Evolutionary conservation across 352 stramenopile genomes (phyloP).

Genomic region (Globisporangium uncinulatum): DNA sequence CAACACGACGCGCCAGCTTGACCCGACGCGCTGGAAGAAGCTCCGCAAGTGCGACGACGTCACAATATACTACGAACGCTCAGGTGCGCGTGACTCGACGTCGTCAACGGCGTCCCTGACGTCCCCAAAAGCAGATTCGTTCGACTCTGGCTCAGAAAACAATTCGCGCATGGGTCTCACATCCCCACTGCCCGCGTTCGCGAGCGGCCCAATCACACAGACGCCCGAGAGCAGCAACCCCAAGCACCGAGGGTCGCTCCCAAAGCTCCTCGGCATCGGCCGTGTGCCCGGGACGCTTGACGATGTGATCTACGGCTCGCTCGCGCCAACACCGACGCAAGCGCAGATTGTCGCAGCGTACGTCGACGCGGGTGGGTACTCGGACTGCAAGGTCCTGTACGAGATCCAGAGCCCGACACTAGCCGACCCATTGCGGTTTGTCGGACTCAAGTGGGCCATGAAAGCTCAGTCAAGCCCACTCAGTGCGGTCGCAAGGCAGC

Average conservation of each 20-base stretch:
- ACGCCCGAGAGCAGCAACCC: not conserved
- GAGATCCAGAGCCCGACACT: constrained; percentile 10
- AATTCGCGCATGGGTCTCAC: not conserved
- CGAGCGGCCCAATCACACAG: not conserved
- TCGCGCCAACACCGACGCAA: constrained; percentile 26
- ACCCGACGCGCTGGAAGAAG: constrained; percentile 31
- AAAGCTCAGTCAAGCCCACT: constrained; percentile 1
- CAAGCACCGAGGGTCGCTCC: not conserved
- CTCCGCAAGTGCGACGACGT: constrained; percentile 30
- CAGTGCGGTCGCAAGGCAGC: constrained; percentile 9
- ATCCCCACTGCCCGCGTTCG: not conserved
- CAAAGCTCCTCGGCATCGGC: constrained; percentile 36
- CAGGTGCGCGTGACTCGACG: not conserved
- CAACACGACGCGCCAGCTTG: constrained; percentile 23
- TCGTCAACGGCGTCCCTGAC: not conserved
- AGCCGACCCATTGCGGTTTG: constrained; percentile 20
- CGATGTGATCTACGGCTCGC: constrained; percentile 46
- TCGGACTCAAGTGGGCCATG: constrained; percentile 24
- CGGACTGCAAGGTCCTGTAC: constrained; percentile 20
- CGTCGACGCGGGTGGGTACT: constrained; percentile 21
- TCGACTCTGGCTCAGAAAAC: not conserved
- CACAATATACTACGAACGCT: constrained; percentile 27
- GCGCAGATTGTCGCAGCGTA: constrained; percentile 31
- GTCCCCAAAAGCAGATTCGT: not conserved
- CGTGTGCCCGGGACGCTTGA: constrained; percentile 38